Evolutionary conservation across 2,329 filamentous ascomycete species (phyloP), one percentile per base, ranked within the genome.

Genomic region (Xylaria multiplex): DNA sequence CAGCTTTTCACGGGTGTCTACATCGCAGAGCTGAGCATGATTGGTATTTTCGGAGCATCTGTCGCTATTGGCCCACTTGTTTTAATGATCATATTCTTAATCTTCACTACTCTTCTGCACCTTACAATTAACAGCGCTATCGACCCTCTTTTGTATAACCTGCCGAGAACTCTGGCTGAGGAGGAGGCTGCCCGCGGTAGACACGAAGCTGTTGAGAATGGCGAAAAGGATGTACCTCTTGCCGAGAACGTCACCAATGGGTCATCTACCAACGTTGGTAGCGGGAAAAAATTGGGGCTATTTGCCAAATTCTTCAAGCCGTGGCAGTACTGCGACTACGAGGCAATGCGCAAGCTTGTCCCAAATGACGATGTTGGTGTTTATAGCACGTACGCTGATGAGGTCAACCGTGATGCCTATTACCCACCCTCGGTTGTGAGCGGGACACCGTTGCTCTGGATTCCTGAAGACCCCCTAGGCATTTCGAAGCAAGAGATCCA

Each of bases 1-100:
- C 94, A 97, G 65, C 87, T 96, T 54, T 88, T 95, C 32, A 89
- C 90, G 0, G 94, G 95, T 24, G 83, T 96, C 56, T 97, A 98
- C 77, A 84, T 97, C 42, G 88, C 90, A 1, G 89, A 96, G 70
- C 80, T 95, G 35, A 96, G 93, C 78, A 83, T 97, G 75, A 90
- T 97, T 70, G 94, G 93, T 56, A 84, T 97, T 2, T 94, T 97
- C 72, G 91, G 86, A 58, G 88, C 95, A 57, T 88, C 87, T 6
- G 81, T 84, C 1, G 87, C 88, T 0, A 81, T 90, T 19, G 90
- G 89, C 0, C 92, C 93, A 0, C 78, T 95, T 73, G 81, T 93
- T 32, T 80, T 96, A 55, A 93, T 94, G 88, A 84, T 95, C 55
- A 80, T 90, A 59, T 90, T 93, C 78, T 82, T 96, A 24, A 75